These are phyloP conservation scores for Prunus mume DNA, from an alignment of 306 rosid genomes.

Conservation along the genomic window DNA sequence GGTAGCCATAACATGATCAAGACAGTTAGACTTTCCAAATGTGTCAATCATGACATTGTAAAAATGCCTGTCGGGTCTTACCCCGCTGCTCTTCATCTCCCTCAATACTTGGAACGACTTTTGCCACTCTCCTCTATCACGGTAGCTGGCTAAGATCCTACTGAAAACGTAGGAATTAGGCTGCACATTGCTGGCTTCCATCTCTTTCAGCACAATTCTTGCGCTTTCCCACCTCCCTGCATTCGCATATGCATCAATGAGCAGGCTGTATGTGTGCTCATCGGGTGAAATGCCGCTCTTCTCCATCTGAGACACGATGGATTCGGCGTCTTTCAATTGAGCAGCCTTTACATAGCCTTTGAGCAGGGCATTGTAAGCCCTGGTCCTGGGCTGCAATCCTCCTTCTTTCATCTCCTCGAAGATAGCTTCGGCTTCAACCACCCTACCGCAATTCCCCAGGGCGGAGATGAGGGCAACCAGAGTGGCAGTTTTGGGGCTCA, in stretches of 20 bases:
- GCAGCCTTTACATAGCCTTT: slow-evolving; percentile 73
- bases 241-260: slow-evolving; percentile 70
- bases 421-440: slow-evolving; percentile 77
- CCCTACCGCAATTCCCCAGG: slow-evolving; percentile 68
- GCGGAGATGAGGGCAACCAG: slow-evolving; percentile 63
- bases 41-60: slow-evolving; percentile 96
- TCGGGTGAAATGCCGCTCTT: slow-evolving; percentile 68
- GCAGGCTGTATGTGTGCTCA: slow-evolving; percentile 73
- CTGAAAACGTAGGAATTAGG: slow-evolving; percentile 69
- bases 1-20: slow-evolving; percentile 77
- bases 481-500: slow-evolving; percentile 65
- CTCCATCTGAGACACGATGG: slow-evolving; percentile 81
- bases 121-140: slow-evolving; percentile 94
- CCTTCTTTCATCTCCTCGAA: slow-evolving; percentile 83
- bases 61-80: slow-evolving; percentile 76
- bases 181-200: slow-evolving; percentile 72
- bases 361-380: slow-evolving; percentile 83
- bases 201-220: slow-evolving; percentile 77
- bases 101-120: slow-evolving; percentile 76
- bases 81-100: slow-evolving; percentile 81
- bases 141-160: slow-evolving; percentile 73
- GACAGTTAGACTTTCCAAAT: slow-evolving; percentile 76
- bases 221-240: slow-evolving; percentile 94
- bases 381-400: slow-evolving; percentile 71
- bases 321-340: slow-evolving; percentile 69